A percentile compares a stretch with the other conserved stretches of the same genome.
Conservation (phyloP, 2,329 filamentous ascomycete species). For the Aureobasidium sp. region DNA sequence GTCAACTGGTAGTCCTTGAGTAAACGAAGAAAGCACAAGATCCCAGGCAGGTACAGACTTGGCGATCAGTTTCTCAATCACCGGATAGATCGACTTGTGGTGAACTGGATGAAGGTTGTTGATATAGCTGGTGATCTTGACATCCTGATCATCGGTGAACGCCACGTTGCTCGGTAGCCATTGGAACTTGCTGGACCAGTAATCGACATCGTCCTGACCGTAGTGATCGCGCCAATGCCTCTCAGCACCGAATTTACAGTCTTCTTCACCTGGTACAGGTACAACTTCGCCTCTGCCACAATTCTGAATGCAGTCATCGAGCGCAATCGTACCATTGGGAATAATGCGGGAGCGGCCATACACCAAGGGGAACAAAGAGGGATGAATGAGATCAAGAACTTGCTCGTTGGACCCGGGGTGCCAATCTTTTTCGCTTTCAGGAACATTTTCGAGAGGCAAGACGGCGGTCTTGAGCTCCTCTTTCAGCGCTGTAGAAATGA, state of each 20-base stretch:
- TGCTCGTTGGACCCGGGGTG: slow-evolving; percentile 51
- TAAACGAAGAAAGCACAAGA: background rate
- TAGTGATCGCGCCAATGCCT: background rate
- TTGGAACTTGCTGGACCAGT: slow-evolving; percentile 25
- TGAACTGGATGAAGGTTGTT: slow-evolving; percentile 27
- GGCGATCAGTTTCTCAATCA: slow-evolving; percentile 24
- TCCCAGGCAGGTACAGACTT: slow-evolving; percentile 27
- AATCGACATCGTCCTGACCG: background rate
- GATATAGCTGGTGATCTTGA: slow-evolving; percentile 27
- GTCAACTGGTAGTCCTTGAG: background rate
- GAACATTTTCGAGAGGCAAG: slow-evolving; percentile 44
- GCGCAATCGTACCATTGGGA: slow-evolving; percentile 24
- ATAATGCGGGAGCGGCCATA: slow-evolving; percentile 45
- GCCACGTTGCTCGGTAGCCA: slow-evolving; percentile 27
- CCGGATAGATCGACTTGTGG: slow-evolving; percentile 22
- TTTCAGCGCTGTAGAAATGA: slow-evolving; percentile 35
- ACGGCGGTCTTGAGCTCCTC: slow-evolving; percentile 40
- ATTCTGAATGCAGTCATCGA: slow-evolving; percentile 28
- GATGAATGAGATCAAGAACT: slow-evolving; percentile 58
- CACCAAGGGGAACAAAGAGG: slow-evolving; percentile 55
- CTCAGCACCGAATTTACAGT: background rate
- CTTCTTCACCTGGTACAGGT: slow-evolving; percentile 7
- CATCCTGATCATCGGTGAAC: slow-evolving; percentile 16
- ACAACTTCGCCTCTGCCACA: slow-evolving; percentile 25
- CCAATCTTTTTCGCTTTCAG: slow-evolving; percentile 50